Evolutionary conservation across 2,329 filamentous ascomycete species (phyloP).

Genomic region (Fusarium multiceps): DNA sequence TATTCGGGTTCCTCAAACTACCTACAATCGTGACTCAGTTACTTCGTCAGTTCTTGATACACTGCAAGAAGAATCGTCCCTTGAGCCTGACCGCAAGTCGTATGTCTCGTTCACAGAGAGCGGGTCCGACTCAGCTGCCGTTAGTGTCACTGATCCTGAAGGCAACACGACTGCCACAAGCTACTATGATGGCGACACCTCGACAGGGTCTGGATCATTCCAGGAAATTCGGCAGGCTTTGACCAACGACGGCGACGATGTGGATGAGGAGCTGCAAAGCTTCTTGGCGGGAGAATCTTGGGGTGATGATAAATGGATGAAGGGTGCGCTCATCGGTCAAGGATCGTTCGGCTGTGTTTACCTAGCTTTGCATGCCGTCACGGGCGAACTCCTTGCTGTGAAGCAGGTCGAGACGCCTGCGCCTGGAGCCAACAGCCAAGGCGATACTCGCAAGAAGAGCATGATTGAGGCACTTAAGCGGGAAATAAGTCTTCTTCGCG

Average conservation of each 20-base stretch:
- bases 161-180: constrained; percentile 77
- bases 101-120: constrained; percentile 91
- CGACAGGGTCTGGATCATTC: constrained; percentile 77
- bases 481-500: constrained; percentile 92
- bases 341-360: constrained; percentile 97
- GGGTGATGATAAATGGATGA: constrained; percentile 99
- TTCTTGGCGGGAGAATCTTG: constrained; percentile 94
- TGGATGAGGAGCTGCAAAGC: constrained; percentile 87
- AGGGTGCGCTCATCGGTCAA: constrained; percentile 95
- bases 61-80: constrained; percentile 87
- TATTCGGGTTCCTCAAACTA: constrained; percentile 52
- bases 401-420: constrained; percentile 96
- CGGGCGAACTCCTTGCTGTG: constrained; percentile 95
- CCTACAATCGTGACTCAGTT: constrained; percentile 82
- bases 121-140: constrained; percentile 74
- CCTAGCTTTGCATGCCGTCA: constrained; percentile 92
- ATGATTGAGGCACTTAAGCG: constrained; percentile 98
- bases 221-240: constrained; percentile 88
- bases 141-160: constrained; percentile 82
- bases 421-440: constrained; percentile 79
- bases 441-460: constrained; percentile 91
- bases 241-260: constrained; percentile 90
- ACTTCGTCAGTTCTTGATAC: constrained; percentile 90
- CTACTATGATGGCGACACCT: constrained; percentile 85
- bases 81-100: constrained; percentile 91